Evolutionary conservation across 768 basidiomycete species (phyloP), one percentile per base, ranked within the genome.

Genomic region (Candolleomyces aberdarensis): DNA sequence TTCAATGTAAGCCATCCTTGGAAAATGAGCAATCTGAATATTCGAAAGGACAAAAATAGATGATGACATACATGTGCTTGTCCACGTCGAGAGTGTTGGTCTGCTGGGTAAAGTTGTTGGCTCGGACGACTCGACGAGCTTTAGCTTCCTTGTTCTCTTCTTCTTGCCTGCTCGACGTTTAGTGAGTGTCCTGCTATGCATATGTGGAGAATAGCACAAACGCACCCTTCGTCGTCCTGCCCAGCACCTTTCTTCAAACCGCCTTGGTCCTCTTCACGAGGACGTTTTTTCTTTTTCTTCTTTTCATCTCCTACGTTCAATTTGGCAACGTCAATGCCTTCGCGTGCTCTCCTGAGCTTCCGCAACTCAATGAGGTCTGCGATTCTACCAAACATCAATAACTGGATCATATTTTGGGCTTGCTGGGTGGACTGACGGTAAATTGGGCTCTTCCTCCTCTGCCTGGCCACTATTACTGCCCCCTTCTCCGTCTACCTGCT

Each of bases 1-100:
- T 67, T 98, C 97, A 54, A 99, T 98, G 69, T 96, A 98, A 1
- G 91, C 93, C 91, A 98, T 94, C 96, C 95, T 96, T 65, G 5
- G 39, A 46, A 53, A 10, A 19, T 40, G 13, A 52, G 58, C 39
- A 49, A 31, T 15, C 13, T 55, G 36, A 31, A 29, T 6, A 39
- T 26, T 40, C 36, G 19, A 43, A 40, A n/a, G 31, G 5, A 47
- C 29, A 56, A 46, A 20, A 14, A n/a, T 1, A 49, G 9, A 39
- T 53, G 47, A 13, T 26, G 22, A 77, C 92, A 55, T 60, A 95
- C 96, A 98, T 98, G 69, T 98, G 97, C 70, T 98, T 98, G 77
- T 99, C 96, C 26, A 97, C 95, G 70, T 98, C 96, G 20, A 98
- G 81, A 1, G 87, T 85, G 71, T 97, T 96, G 4, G 96, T 99